Evolutionary conservation across 2,329 filamentous ascomycete species (phyloP).

Genomic region (Cercospora brassicicola): DNA sequence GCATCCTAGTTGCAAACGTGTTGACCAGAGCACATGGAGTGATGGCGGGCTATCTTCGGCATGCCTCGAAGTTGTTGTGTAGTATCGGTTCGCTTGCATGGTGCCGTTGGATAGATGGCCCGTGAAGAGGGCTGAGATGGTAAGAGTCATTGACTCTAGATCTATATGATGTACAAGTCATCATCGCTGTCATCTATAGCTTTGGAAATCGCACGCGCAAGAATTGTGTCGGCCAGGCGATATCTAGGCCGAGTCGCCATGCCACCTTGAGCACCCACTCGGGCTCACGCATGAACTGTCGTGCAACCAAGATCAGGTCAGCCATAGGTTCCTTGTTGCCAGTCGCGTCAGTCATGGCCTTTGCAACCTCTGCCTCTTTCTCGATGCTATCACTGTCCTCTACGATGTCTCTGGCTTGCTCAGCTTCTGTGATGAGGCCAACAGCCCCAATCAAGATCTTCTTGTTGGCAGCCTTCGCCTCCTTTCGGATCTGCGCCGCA

Average conservation of each 20-base stretch:
- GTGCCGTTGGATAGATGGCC: background rate
- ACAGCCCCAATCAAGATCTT: slow-evolving; percentile 54
- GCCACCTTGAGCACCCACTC: slow-evolving; percentile 57
- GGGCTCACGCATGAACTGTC: slow-evolving; percentile 57
- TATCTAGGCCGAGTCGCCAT: slow-evolving; percentile 50
- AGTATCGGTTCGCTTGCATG: background rate
- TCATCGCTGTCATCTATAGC: slow-evolving; percentile 15
- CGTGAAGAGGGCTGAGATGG: background rate
- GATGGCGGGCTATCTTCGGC: background rate
- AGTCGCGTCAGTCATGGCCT: slow-evolving; percentile 40
- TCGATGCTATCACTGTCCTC: slow-evolving; percentile 30
- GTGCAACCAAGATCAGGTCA: slow-evolving; percentile 54
- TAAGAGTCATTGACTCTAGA: background rate
- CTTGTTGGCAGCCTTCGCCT: slow-evolving; percentile 41
- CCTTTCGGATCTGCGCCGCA: slow-evolving; percentile 47
- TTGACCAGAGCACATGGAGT: background rate
- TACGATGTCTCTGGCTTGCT: slow-evolving; percentile 52
- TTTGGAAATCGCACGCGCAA: slow-evolving; percentile 35
- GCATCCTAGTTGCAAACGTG: background rate
- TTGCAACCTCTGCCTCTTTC: slow-evolving; percentile 37
- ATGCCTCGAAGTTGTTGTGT: background rate
- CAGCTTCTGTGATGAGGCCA: slow-evolving; percentile 54
- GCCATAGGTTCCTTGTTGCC: slow-evolving; percentile 40
- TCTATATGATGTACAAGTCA: background rate
- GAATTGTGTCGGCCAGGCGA: slow-evolving; percentile 54